Evolutionary conservation across 768 basidiomycete species (phyloP).

Genomic region (Sporobolomyces pararoseus): DNA sequence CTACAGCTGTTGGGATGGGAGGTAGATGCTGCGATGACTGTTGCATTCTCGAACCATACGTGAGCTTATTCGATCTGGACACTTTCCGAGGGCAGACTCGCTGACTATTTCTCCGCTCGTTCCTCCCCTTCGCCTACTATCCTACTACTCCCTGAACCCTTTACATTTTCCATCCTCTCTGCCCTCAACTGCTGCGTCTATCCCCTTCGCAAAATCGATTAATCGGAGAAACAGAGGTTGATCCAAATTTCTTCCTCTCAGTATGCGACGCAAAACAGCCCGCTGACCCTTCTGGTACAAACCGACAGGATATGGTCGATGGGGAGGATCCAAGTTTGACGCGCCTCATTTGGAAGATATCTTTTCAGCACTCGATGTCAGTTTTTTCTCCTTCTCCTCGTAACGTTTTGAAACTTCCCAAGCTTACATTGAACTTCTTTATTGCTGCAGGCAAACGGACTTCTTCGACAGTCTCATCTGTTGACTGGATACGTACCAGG

Average conservation of each 20-base stretch:
- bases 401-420: background rate
- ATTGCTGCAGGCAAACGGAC: slow-evolving; percentile 55
- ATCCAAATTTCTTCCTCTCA: too few species aligned
- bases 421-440: background rate
- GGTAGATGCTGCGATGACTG: slow-evolving; percentile 72
- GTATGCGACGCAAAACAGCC: too few species aligned
- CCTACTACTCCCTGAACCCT: background rate
- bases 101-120: slow-evolving; percentile 7
- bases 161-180: background rate
- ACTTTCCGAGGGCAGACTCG: background rate
- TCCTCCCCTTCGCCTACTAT: background rate
- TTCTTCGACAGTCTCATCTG: slow-evolving; percentile 67
- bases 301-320: slow-evolving; percentile 78
- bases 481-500: slow-evolving; percentile 89
- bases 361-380: slow-evolving; percentile 65
- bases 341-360: slow-evolving; percentile 71
- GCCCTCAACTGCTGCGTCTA: too few species aligned
- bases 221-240: too few species aligned
- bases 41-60: slow-evolving; percentile 91
- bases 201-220: too few species aligned
- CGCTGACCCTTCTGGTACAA: background rate
- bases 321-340: slow-evolving; percentile 72
- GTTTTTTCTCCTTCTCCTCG: background rate
- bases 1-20: slow-evolving; percentile 74
- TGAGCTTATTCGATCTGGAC: slow-evolving; percentile 1